Percentiles rank a stretch among this genome's conserved stretches.
These are phyloP conservation scores for Viridothelium virens DNA, from an alignment of 495 filamentous ascomycete species.

Conservation along the genomic window DNA sequence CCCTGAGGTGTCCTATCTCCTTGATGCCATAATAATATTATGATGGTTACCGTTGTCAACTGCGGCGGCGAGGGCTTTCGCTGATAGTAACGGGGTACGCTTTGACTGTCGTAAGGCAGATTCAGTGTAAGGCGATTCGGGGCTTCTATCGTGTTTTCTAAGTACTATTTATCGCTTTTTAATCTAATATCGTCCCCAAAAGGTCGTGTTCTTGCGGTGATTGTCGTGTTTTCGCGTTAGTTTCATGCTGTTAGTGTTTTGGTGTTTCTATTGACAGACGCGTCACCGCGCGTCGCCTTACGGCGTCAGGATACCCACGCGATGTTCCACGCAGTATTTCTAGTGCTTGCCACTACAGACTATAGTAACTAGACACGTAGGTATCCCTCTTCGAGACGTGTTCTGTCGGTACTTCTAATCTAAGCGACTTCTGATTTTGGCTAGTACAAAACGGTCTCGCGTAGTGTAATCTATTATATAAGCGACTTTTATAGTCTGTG, in stretches of 20 bases:
- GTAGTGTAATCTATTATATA: too few relatives aligned
- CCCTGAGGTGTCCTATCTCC: neutral
- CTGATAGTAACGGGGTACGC: neutral
- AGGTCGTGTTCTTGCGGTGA: too few relatives aligned
- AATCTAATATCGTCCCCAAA: neutral
- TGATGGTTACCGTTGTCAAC: neutral
- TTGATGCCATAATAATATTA: neutral
- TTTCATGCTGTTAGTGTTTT: too few relatives aligned
- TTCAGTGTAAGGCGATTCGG: neutral
- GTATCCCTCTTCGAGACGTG: too few relatives aligned
- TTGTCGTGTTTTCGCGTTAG: too few relatives aligned
- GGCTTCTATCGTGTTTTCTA: neutral
- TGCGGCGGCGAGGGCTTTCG: neutral
- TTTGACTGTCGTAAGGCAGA: neutral
- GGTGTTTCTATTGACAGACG: neutral
- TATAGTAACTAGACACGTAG: too few relatives aligned
- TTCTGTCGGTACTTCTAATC: too few relatives aligned
- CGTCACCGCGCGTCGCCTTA: neutral
- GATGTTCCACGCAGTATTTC: too few relatives aligned
- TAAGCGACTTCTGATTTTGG: too few relatives aligned
- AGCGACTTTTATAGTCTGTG: too few relatives aligned
- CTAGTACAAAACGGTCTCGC: too few relatives aligned
- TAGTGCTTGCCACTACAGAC: too few relatives aligned
- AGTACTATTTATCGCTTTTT: neutral
- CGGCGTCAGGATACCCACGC: neutral